Base-by-base conservation (phyloP, 345 rosid genomes). In the Xanthoceras sorbifolium region DNA sequence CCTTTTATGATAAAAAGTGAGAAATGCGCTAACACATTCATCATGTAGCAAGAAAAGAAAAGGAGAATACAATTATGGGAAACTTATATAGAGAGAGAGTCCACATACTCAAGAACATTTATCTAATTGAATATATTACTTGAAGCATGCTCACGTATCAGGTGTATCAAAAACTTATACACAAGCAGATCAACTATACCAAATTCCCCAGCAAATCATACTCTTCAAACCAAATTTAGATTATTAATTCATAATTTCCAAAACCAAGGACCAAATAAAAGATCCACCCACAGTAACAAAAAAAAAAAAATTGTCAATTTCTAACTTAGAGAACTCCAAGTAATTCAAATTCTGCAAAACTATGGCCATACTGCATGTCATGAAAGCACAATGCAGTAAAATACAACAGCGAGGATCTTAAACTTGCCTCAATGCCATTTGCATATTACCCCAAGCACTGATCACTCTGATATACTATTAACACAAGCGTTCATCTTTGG, bases 271-370 rank as follows among this genome's bases (percentile, higher is more conserved):
- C 12, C 40, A 7, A 4, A 42, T 15, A 61, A 44, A 44, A 34
- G 63, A 59, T 7, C 22, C 29, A 32, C 26, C 64, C 34, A 17
- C 15, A 64, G 36, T 36, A 32, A 64, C n/a, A 52, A 25, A 36
- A 52, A 11, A 36, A n/a, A 22, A 17, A 46, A 44, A n/a, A 42
- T 66, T 28, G 57, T 12, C 18, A 61, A 18, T 29, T 28, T 42
- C 40, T 31, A 12, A 62, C 29, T 28, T 62, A 18, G 44, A 3
- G 28, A 40, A 62, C 67, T 62, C 59, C 29, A 20, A 40, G 22
- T 31, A 23, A 10, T 22, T 71, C 5, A 32, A 73, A 17, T 73
- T 60, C 57, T 73, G 67, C 67, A 17, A 48, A 26, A 73, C 28
- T 23, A 73, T 9, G 23, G 38, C 36, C 26, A 60, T 20, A 28